Evolutionary conservation across 2,329 filamentous ascomycete species (phyloP).

Genomic region (Fusarium cicatricum): DNA sequence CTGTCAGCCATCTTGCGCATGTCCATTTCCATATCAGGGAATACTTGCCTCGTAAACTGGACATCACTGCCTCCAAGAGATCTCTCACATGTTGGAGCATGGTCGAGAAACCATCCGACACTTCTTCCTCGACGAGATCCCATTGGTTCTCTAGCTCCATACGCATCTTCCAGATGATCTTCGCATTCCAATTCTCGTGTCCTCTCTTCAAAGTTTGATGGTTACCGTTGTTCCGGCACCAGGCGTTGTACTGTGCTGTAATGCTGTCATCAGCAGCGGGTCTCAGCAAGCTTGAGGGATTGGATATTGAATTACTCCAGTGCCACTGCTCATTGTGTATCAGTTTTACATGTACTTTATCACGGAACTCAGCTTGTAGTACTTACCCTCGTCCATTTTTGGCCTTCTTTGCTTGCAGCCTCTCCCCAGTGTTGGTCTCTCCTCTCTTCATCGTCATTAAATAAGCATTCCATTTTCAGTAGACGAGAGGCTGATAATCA

Average conservation of each 20-base stretch:
- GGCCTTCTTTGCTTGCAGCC: conserved; percentile 26
- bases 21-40: background rate
- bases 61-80: background rate
- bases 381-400: conserved; percentile 31
- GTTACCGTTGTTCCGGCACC: conserved; percentile 42
- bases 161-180: conserved; percentile 47
- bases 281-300: accelerated
- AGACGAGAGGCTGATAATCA: background rate
- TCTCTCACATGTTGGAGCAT: background rate
- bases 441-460: background rate
- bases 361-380: background rate
- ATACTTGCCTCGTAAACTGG: background rate
- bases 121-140: conserved; percentile 44
- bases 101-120: conserved; percentile 1
- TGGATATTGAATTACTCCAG: conserved; percentile 20
- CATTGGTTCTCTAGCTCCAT: conserved; percentile 41
- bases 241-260: conserved; percentile 43
- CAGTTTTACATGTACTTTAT: background rate
- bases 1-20: background rate
- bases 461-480: background rate
- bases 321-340: conserved; percentile 29
- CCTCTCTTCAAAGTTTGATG: conserved; percentile 30
- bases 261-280: conserved; percentile 1
- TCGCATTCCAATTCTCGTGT: conserved; percentile 43
- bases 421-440: conserved; percentile 25